These are phyloP conservation scores for Jacaranda mimosifolia DNA, from an alignment of 257 asterid genomes.

Conservation along the genomic window DNA sequence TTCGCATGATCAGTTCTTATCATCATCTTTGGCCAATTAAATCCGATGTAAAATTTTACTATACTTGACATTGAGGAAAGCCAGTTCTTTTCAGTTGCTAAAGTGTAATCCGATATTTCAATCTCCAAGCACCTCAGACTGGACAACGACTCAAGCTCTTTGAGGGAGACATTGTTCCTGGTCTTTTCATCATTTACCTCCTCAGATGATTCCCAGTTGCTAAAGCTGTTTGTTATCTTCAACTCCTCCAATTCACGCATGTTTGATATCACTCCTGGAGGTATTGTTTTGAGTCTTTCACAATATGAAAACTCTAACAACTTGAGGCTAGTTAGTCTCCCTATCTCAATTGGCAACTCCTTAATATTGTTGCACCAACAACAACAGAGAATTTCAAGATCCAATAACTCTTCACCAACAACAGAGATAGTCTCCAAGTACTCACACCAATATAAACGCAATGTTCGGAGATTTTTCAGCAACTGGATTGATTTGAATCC, in stretches of 20 bases:
- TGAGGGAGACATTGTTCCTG: not conserved
- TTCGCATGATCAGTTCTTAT: too few species aligned
- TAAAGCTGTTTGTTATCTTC: too few species aligned
- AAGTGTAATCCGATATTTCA: not conserved
- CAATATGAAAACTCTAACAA: too few species aligned
- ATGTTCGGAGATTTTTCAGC: not conserved
- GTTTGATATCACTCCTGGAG: too few species aligned
- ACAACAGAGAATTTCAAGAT: constrained; percentile 2
- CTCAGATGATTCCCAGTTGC: not conserved
- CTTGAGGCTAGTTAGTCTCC: not conserved
- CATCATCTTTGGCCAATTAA: too few species aligned
- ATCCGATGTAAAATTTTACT: not conserved
- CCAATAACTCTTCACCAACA: not conserved
- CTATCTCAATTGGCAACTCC: not conserved
- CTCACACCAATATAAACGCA: not conserved
- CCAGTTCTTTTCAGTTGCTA: not conserved
- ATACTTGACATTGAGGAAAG: not conserved
- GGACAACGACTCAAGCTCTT: not conserved
- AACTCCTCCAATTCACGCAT: too few species aligned
- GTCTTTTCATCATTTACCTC: not conserved
- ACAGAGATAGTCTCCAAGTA: not conserved
- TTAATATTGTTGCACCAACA: not conserved
- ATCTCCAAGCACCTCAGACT: not conserved
- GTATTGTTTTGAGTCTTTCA: too few species aligned
- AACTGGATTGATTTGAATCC: not conserved